Evolutionary conservation across 805 yeast genomes (phyloP).

Genomic region (Zygosaccharomyces gambellarensis): DNA sequence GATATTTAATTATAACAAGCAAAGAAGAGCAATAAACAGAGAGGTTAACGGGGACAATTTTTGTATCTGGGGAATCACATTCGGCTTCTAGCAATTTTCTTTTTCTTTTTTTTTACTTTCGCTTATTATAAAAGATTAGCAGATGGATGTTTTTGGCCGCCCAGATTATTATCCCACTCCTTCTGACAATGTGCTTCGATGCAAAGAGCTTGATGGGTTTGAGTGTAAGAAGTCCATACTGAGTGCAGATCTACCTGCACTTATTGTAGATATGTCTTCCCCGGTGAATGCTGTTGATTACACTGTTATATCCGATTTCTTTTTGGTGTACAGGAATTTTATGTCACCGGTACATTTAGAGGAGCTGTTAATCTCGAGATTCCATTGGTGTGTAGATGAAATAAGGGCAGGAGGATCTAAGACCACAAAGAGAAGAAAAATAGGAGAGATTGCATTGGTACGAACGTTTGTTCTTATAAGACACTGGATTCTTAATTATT

Average conservation of each 20-base stretch:
- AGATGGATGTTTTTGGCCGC: constrained; percentile 23
- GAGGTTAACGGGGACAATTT: neutral
- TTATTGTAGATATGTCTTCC: constrained; percentile 60
- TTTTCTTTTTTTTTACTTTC: neutral
- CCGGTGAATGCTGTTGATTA: constrained; percentile 70
- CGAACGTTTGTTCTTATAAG: constrained; percentile 83
- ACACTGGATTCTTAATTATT: constrained; percentile 87
- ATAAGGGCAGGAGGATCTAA: constrained; percentile 13
- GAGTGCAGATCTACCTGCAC: constrained; percentile 30
- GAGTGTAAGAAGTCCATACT: constrained; percentile 15
- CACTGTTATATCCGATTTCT: constrained; percentile 75
- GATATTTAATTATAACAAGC: neutral
- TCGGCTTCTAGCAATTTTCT: neutral
- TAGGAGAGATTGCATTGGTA: constrained; percentile 64
- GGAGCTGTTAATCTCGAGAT: constrained; percentile 55
- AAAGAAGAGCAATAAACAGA: neutral
- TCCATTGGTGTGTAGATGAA: constrained; percentile 63
- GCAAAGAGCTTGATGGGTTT: constrained; percentile 10
- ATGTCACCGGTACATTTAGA: constrained; percentile 54
- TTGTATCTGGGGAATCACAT: neutral
- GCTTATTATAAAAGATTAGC: neutral
- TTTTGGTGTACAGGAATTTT: constrained; percentile 74
- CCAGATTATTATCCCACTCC: constrained; percentile 32
- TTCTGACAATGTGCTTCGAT: constrained; percentile 24
- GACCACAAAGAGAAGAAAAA: constrained; percentile 29